Evolutionary conservation across 2,329 filamentous ascomycete species (phyloP).

Genomic region (Stachybotrys elegans): DNA sequence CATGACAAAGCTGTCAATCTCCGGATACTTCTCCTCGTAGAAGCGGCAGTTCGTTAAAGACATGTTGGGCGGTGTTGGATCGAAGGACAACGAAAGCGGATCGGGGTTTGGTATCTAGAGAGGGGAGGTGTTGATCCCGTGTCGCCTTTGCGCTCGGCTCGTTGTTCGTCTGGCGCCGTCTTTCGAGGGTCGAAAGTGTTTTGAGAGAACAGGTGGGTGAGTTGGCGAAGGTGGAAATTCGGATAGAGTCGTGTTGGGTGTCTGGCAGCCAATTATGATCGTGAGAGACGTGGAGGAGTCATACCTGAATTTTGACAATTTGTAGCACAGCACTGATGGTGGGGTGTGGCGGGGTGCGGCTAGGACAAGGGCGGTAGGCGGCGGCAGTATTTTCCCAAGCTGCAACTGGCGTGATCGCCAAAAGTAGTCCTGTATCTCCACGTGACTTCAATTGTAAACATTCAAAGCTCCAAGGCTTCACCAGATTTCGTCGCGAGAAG

Average conservation of each 20-base stretch:
- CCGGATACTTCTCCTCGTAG: conserved; percentile 90
- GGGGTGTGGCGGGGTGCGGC: conserved; percentile 36
- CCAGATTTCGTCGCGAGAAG: conserved; percentile 8
- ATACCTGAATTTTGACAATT: conserved; percentile 37
- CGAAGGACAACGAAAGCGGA: conserved; percentile 13
- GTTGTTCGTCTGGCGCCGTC: too few species aligned
- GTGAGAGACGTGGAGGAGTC: conserved; percentile 31
- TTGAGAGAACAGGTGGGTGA: too few species aligned
- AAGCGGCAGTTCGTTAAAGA: conserved; percentile 95
- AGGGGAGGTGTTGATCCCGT: conserved; percentile 26
- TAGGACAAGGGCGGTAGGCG: conserved; percentile 19
- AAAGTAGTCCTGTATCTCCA: conserved; percentile 20
- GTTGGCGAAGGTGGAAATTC: too few species aligned
- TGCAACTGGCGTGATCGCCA: too few species aligned
- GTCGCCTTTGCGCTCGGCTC: too few species aligned
- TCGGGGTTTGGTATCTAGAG: conserved; percentile 18
- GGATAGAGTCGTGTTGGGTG: conserved; percentile 19
- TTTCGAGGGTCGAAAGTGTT: too few species aligned
- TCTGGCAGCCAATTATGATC: conserved; percentile 14
- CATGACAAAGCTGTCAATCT: conserved; percentile 99
- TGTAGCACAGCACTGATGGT: conserved; percentile 29
- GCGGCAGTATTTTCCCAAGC: conserved; percentile 25
- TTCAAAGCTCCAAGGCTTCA: conserved; percentile 13
- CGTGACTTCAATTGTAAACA: conserved; percentile 35
- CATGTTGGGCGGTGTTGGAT: conserved; percentile 59